Evolutionary conservation across 805 yeast genomes (phyloP).

Genomic region (Candida ficus): DNA sequence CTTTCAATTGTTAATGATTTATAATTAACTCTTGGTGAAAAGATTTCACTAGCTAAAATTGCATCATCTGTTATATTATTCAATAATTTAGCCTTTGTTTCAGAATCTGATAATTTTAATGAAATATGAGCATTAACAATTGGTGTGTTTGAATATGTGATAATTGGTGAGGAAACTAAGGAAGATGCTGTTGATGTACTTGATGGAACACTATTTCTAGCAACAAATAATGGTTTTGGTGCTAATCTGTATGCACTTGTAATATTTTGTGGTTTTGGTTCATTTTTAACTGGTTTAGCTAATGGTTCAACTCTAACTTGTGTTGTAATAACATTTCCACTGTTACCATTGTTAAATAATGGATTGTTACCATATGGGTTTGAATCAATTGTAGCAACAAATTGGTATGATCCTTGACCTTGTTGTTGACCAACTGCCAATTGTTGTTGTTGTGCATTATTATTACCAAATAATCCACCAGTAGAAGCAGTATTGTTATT

Average conservation of each 20-base stretch:
- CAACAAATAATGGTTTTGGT: conserved; percentile 54
- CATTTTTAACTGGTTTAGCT: conserved; percentile 41
- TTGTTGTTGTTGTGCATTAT: conserved; percentile 12
- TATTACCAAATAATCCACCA: conserved; percentile 12
- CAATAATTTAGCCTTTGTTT: conserved; percentile 28
- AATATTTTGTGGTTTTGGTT: conserved; percentile 57
- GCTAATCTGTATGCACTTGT: conserved; percentile 56
- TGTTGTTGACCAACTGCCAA: conserved; percentile 13
- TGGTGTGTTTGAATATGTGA: conserved; percentile 6
- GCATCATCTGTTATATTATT: conserved; percentile 56
- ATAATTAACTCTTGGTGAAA: conserved; percentile 55
- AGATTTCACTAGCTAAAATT: conserved; percentile 64
- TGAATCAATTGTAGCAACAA: conserved; percentile 32
- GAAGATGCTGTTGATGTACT: background rate
- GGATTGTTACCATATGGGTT: conserved; percentile 83
- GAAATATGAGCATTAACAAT: conserved; percentile 4
- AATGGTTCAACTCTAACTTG: conserved; percentile 36
- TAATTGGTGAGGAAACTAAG: background rate
- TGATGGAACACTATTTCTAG: conserved; percentile 4
- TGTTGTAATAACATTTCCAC: conserved; percentile 32
- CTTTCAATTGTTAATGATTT: conserved; percentile 52
- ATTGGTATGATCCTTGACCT: conserved; percentile 17
- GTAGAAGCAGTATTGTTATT: conserved; percentile 13
- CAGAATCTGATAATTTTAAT: conserved; percentile 3
- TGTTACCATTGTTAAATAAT: conserved; percentile 43